Conservation (phyloP, 768 basidiomycete genomes). For the Nidularia sp. region DNA sequence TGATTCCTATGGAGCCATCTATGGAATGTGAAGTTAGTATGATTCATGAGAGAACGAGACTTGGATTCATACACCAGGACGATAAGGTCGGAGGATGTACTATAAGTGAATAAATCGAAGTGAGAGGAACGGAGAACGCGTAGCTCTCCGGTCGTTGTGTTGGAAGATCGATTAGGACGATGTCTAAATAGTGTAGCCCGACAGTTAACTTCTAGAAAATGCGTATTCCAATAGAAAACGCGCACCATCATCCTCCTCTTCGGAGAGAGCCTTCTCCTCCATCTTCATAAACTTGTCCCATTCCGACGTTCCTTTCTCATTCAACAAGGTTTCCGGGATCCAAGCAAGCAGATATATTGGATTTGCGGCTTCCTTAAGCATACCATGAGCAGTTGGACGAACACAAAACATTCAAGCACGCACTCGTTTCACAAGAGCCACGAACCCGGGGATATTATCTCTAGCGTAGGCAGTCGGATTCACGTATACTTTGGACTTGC, state of each 20-base stretch:
- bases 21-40: slow-evolving; percentile 2
- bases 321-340: slow-evolving; percentile 86
- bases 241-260: slow-evolving; percentile 75
- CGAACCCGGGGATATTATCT: slow-evolving; percentile 94
- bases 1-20: slow-evolving; percentile 89
- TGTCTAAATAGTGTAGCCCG: slow-evolving; percentile 41
- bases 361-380: slow-evolving; percentile 62
- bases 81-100: slow-evolving; percentile 81
- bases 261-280: slow-evolving; percentile 56
- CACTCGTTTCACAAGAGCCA: slow-evolving; percentile 87
- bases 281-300: slow-evolving; percentile 89
- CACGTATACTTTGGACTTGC: slow-evolving; percentile 93
- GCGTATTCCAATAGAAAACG: background rate
- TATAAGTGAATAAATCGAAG: slow-evolving; percentile 85
- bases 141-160: slow-evolving; percentile 84
- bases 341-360: slow-evolving; percentile 84
- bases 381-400: background rate
- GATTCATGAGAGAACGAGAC: slow-evolving; percentile 7
- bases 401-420: slow-evolving; percentile 20
- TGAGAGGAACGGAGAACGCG: slow-evolving; percentile 91
- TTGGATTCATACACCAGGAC: slow-evolving; percentile 63
- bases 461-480: slow-evolving; percentile 89
- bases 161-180: slow-evolving; percentile 82
- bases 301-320: slow-evolving; percentile 78
- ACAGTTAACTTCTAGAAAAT: background rate